Percentiles rank a stretch among this genome's conserved stretches.
Conservation (phyloP, 805 yeast species). For the Trichomonascus vanleenenianus region DNA sequence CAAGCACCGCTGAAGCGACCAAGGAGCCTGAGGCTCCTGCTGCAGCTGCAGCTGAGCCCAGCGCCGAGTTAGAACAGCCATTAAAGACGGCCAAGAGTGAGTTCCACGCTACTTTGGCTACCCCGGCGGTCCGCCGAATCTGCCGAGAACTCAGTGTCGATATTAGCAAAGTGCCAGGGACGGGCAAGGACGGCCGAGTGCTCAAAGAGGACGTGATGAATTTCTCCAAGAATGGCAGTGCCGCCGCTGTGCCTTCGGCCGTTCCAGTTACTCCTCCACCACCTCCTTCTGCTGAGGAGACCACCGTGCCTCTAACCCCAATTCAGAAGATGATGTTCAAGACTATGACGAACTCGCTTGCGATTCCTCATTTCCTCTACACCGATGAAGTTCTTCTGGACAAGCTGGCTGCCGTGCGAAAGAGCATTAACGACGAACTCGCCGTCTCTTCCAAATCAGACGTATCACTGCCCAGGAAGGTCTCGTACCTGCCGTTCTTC, state of each 20-base stretch:
- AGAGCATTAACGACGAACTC: constrained; percentile 18
- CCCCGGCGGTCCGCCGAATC: constrained; percentile 29
- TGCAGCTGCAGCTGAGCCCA: constrained; percentile 1
- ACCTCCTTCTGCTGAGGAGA: constrained; percentile 3
- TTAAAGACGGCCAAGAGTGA: not conserved
- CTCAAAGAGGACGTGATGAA: constrained; percentile 27
- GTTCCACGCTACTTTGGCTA: constrained; percentile 20
- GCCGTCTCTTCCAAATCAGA: constrained; percentile 4
- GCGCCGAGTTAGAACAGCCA: not conserved
- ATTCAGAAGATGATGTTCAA: constrained; percentile 28
- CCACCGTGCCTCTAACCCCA: constrained; percentile 20
- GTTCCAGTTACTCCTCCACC: constrained; percentile 4
- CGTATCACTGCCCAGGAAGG: constrained; percentile 9
- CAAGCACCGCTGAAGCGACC: not conserved
- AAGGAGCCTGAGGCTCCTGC: constrained; percentile 3
- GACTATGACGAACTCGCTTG: constrained; percentile 26
- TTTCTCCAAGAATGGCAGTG: constrained; percentile 2
- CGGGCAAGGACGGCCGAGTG: constrained; percentile 30
- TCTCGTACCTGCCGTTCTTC: constrained; percentile 29
- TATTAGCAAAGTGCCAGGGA: constrained; percentile 20
- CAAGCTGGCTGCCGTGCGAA: constrained; percentile 20
- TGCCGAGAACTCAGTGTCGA: constrained; percentile 24
- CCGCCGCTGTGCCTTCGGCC: constrained; percentile 3
- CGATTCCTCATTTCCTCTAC: constrained; percentile 29
- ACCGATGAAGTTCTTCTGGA: constrained; percentile 28